Base-by-base conservation (phyloP, 192 early-diverging fungal genomes). In the Podila epigama region DNA sequence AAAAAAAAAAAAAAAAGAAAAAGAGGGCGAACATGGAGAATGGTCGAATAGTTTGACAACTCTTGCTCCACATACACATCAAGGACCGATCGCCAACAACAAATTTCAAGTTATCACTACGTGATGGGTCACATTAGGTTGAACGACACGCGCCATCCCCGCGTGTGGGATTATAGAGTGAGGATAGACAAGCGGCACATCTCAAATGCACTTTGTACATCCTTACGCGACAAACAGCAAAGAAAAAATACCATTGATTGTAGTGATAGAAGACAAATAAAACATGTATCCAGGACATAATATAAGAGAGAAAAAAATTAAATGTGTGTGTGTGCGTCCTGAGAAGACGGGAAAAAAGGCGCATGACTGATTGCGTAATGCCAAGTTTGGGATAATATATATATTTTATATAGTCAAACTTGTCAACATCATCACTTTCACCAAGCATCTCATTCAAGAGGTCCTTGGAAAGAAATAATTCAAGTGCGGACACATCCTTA, bases 401-500 rank as follows among this genome's bases (percentile, higher is more conserved):
- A 48, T 48, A n/a, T 48, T 48, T 48, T 48, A 48, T 48, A 48
- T 48, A 48, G n/a, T 48, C 44, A 48, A 48, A 48, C 20, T 48
- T 22, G 44, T 48, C 44, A 48, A 7, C 44, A 48, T 48, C 25
- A 48, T 4, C 8, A 18, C n/a, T 22, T 22, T 48, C 44, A 27
- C 37, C 27, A 34, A 10, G 20, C 10, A 29, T 3, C 34, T 37
- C 35, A 42, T 39, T 31, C 34, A 3, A 18, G 27, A 28, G 31
- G 18, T 55, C 13, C 27, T 25, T 28, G 16, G 18, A 55, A 27
- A 29, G 5, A 27, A 32, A 18, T 32, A 25, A 55, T 55, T 55
- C 41, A n/a, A 16, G 27, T 55, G 44, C 39, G 10, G 58, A 40
- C 57, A 60, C 42, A 22, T 10, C 40, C 73, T 77, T 77, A 77